Evolutionary conservation across 495 filamentous ascomycete species (phyloP), one percentile per base, ranked within the genome.

Genomic region (Lophiotrema nucula): DNA sequence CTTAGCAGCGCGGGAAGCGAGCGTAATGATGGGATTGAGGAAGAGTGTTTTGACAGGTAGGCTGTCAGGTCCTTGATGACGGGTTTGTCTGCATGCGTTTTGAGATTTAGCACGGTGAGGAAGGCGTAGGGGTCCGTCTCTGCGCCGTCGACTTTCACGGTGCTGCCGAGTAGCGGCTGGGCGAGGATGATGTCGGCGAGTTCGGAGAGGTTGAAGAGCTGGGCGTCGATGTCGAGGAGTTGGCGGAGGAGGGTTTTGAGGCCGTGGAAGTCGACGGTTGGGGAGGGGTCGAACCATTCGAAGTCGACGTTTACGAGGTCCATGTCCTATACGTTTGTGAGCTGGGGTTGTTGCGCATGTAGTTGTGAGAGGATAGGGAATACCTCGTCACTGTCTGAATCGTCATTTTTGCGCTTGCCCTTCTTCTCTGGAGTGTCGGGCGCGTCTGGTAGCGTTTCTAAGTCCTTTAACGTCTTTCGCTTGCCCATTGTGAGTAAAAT

Each of bases 251-350:
- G 83, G 22, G 83, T 87, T 72, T 96, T 96, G 60, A 96, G 77
- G 28, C 95, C 95, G 73, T 97, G 91, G 73, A 97, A 97, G 69
- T 99, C 95, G 65, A 92, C 80, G 16, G 86, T 80, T 4, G 88
- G 78, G 65, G 96, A 87, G 56, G 92, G 92, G 76, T 97, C 93
- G 76, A 97, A 97, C 83, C 88, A 96, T 74, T 97, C 95, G 72
- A 99, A 99, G 44, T 97, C 92, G 22, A 97, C 90, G 71, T 96
- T 88, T 57, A 99, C 83, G 71, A 93, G 88, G 72, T 95, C 86
- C 62, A 87, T 83, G 46, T 95, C 88, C 89, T 95, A 57, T 37
- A 18, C 28, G 39, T 38, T 25, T 12, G 28, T 64, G 27, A 57
- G 58, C 15, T 38, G 16, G 50, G 24, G 25, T 16, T 53, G 45